Evolutionary conservation across 2,329 filamentous ascomycete genomes (phyloP), one percentile per base, ranked within the genome.

Genomic region (Chaetomium globosum): DNA sequence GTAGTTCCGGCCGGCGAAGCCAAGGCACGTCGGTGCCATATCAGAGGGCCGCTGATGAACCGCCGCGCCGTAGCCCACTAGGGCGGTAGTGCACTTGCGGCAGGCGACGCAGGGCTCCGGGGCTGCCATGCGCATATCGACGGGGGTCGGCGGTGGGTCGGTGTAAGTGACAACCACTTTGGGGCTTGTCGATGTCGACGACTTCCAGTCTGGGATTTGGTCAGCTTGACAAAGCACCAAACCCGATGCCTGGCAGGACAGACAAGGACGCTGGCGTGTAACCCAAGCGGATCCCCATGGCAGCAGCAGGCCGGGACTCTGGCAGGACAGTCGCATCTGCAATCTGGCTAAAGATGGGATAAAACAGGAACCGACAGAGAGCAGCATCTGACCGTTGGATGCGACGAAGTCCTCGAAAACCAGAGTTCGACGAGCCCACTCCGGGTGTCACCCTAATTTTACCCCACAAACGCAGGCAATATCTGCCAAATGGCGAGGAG

Each of bases 381-480:
- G 49, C 64, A 53, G 64, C 61, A 64, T 64, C 64, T 69, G 69
- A 72, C 69, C 65, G 67, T 65, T 62, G 65, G 65, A 48, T 48
- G 36, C 51, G 23, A 57, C 60, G 7, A 59, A 53, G 31, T 16
- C 52, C 28, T 58, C 23, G n/a, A 59, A 21, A 52, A 31, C 46
- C 43, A n/a, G 46, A 36, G 58, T 63, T 65, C 65, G 64, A 68
- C 55, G 60, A 65, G 63, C 51, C 49, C 59, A 52, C 61, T 62
- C 31, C 63, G 31, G 57, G 58, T 61, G 52, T 36, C 56, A 64
- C 62, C 31, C 31, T 59, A 59, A 65, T 66, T 65, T n/a, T 71
- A 71, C 71, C 71, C 72, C 71, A 73, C 70, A 73, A 71, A 73
- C 65, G 71, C 69, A 73, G 36, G 71, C 66, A 73, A 73, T 71